Evolutionary conservation across 176 grass and related monocot species (phyloP), one percentile per base, ranked within the genome.

Genomic region (Musa itinerans): DNA sequence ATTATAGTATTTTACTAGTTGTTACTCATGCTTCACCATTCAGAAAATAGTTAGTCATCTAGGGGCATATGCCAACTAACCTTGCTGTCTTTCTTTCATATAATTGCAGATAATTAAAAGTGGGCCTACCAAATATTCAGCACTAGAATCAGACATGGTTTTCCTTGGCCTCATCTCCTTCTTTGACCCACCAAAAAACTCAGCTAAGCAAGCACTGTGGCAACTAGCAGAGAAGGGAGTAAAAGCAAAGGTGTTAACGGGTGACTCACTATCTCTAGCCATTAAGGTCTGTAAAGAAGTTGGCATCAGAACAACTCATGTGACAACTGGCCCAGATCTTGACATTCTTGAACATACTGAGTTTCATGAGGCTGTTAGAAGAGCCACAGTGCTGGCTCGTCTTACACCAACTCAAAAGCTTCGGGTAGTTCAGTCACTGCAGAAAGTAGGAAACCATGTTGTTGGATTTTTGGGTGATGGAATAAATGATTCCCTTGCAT

Each of bases 261-360:
- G 83, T 12, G 83, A 85, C 50, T 85, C 83, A 24, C 83, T 85
- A 21, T 72, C 74, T 7, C 48, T 85, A 24, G 65, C 83, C 50
- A 81, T 85, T 7, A 85, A 65, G 16, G 78, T 85, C 52, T 85
- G 83, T 68, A 77, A 81, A 72, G 78, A 85, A 69, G 83, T 85
- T 7, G 83, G 78, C 54, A 81, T 85, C 78, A 80, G 50, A 24
- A 81, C 83, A 29, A 85, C 54, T 25, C 66, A 85, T 58, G 79
- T 76, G 52, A 77, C 56, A 64, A 81, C 78, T 21, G 83, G 83
- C 22, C 54, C 78, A 1, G 78, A 81, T 57, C 78, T 85, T 16
- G 73, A 81, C 55, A 49, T 29, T 73, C 83, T 85, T 58, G 73
- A 85, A 2, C 53, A 71, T 26, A 72, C 15, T 1, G 67, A 81